Conservation (phyloP, 495 filamentous ascomycete genomes). For the Talaromyces liani region DNA sequence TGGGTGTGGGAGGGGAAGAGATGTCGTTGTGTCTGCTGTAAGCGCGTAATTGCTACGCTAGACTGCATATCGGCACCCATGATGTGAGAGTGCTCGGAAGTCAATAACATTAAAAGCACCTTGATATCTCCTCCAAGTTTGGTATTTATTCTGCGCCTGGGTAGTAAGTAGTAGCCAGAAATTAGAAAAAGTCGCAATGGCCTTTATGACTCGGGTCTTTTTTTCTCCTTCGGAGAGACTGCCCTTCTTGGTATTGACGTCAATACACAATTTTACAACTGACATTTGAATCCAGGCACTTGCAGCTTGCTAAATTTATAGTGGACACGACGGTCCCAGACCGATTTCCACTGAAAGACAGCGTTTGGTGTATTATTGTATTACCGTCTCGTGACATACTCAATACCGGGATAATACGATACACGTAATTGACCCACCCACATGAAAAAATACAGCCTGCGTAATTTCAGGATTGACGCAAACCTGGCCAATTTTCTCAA, state of each 20-base stretch:
- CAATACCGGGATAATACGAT: neutral
- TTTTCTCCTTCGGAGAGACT: neutral
- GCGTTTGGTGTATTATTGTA: neutral
- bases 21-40: conserved; percentile 8
- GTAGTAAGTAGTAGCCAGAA: no score
- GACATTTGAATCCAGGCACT: neutral
- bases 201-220: neutral
- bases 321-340: neutral
- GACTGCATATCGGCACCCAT: conserved; percentile 3
- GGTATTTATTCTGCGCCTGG: neutral
- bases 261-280: neutral
- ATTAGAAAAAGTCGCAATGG: neutral
- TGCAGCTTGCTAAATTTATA: neutral
- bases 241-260: neutral
- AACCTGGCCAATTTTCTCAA: neutral
- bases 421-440: neutral
- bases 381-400: neutral
- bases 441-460: neutral
- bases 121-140: neutral
- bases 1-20: neutral
- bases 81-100: neutral
- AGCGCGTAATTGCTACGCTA: neutral
- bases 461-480: neutral
- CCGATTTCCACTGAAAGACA: neutral
- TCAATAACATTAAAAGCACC: neutral